Evolutionary conservation across 331 rosid genomes (phyloP), one percentile per base, ranked within the genome.

Genomic region (Acacia concinna): DNA sequence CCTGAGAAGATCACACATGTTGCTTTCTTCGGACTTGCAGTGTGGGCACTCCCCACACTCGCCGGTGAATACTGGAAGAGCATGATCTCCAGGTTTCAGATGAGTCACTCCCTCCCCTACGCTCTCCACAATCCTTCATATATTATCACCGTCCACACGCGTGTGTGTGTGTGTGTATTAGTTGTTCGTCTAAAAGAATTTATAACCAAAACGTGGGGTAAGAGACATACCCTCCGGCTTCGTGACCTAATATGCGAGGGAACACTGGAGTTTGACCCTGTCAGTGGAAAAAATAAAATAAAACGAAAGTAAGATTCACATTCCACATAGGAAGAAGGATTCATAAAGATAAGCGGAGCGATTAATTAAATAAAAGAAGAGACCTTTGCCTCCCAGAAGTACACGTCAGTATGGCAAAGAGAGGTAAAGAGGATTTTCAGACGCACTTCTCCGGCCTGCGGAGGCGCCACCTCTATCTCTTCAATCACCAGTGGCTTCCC

Each of bases 361-460:
- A 18, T 65, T 1, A 25, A 34, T 34, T 17, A 7, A 47, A 47
- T 46, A 15, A 71, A 46, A 17, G 27, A 56, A 25, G 20, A 0
- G 5, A 84, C 90, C 81, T 89, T 89, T 21, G 92, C 89, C 40
- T 89, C 92, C 92, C 90, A 86, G 76, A 84, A 89, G 83, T 82
- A 86, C n/a, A 86, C 85, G 69, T 86, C 92, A 62, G 89, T 82
- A 51, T 86, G 92, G 84, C 92, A 89, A 5, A 86, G 90, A 11
- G 89, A 28, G 17, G 86, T 89, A 49, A 82, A 89, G 56, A 86
- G 80, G 77, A 89, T 89, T 87, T 86, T 89, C n/a, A 86, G 11
- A 5, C 86, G 87, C 15, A 89, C 92, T 80, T 89, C 92, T n/a
- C 79, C 54, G 2, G 85, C 71, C 63, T 82, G 87, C 0, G 90